Evolutionary conservation across 768 basidiomycete genomes (phyloP).

Genomic region (Thelephora ganbajun): DNA sequence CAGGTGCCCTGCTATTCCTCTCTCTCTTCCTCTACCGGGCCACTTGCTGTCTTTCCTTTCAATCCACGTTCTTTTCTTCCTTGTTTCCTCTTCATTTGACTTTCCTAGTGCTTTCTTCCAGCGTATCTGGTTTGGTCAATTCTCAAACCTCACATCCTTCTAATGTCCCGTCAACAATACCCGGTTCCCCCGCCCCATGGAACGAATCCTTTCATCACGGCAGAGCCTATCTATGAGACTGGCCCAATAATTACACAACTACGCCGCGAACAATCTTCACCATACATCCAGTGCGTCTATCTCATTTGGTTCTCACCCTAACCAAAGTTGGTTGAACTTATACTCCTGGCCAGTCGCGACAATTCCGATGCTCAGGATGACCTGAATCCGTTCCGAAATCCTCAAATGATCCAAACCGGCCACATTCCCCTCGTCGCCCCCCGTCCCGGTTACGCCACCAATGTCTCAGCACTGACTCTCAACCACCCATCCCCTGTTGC

Average conservation of each 20-base stretch:
- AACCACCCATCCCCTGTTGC: slow-evolving; percentile 32
- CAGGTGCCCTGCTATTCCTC: too few species aligned
- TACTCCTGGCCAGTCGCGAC: neutral
- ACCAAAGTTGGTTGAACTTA: slow-evolving; percentile 2
- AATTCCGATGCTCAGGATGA: slow-evolving; percentile 24
- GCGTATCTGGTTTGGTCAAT: neutral
- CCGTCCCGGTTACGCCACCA: slow-evolving; percentile 60
- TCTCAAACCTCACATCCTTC: neutral
- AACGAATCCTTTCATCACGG: slow-evolving; percentile 53
- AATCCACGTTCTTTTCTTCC: neutral
- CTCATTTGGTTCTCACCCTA: slow-evolving; percentile 2
- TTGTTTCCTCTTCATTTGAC: neutral
- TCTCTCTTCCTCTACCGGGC: too few species aligned
- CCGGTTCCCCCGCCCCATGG: slow-evolving; percentile 13
- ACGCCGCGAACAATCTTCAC: slow-evolving; percentile 33
- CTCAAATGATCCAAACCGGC: slow-evolving; percentile 9
- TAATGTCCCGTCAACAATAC: too few species aligned
- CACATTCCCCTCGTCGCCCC: slow-evolving; percentile 47
- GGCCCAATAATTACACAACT: slow-evolving; percentile 24
- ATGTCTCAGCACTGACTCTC: slow-evolving; percentile 50
- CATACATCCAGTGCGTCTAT: slow-evolving; percentile 51
- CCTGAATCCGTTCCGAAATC: slow-evolving; percentile 27
- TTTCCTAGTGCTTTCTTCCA: neutral
- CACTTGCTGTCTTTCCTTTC: too few species aligned
- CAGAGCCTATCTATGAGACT: slow-evolving; percentile 45